These are phyloP conservation scores for Metarhizium guizhouense DNA, from an alignment of 2,329 filamentous ascomycete genomes.

Conservation along the genomic window DNA sequence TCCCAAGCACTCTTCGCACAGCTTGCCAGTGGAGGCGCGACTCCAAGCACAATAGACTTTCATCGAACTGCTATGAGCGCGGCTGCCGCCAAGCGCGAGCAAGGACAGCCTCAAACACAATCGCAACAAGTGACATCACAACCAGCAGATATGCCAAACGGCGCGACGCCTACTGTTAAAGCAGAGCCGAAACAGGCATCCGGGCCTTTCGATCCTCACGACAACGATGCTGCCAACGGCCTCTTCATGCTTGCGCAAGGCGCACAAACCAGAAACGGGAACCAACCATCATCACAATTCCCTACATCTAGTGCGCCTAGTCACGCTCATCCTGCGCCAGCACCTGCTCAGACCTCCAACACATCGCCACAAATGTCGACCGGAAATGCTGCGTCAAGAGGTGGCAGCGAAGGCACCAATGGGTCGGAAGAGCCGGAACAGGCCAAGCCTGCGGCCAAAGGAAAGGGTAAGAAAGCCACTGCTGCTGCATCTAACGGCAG, in stretches of 20 bases:
- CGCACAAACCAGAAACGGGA: slow-evolving; percentile 58
- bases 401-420: slow-evolving; percentile 60
- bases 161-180: slow-evolving; percentile 28
- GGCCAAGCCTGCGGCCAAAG: slow-evolving; percentile 54
- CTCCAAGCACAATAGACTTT: slow-evolving; percentile 86
- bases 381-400: slow-evolving; percentile 41
- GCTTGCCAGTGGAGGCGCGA: slow-evolving; percentile 71
- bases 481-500: slow-evolving; percentile 48
- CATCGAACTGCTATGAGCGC: slow-evolving; percentile 85
- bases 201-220: slow-evolving; percentile 76
- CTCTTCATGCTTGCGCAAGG: slow-evolving; percentile 77
- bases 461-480: slow-evolving; percentile 60
- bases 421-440: slow-evolving; percentile 66
- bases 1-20: slow-evolving; percentile 75
- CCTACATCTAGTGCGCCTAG: slow-evolving; percentile 34
- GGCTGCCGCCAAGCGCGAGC: slow-evolving; percentile 53
- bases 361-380: slow-evolving; percentile 42
- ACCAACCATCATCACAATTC: slow-evolving; percentile 40
- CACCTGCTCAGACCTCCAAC: slow-evolving; percentile 25
- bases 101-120: slow-evolving; percentile 24
- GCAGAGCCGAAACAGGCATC: slow-evolving; percentile 40
- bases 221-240: slow-evolving; percentile 92
- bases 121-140: slow-evolving; percentile 36
- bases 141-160: slow-evolving; percentile 42
- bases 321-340: slow-evolving; percentile 38